phyloP scores from a whole-genome alignment of 1,284 basidiomycete species.

The Acaromyces ingoldii region DNA sequence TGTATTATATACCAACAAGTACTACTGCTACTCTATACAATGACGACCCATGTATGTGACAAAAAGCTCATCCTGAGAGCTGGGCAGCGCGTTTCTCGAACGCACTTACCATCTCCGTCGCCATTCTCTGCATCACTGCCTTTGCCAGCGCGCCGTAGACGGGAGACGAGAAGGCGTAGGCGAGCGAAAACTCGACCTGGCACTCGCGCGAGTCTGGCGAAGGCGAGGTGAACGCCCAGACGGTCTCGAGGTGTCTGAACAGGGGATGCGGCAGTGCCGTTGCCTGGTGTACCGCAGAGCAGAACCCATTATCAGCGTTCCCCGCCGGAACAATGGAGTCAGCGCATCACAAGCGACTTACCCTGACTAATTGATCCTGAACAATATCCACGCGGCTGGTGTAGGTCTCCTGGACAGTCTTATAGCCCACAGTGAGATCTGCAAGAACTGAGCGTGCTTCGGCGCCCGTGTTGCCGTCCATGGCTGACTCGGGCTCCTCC shows the following conservation, averaged over 20 bases:
- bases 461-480: background rate
- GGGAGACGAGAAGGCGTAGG: constrained; percentile 1
- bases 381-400: constrained; percentile 1
- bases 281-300: too few species aligned
- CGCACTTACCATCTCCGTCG: background rate
- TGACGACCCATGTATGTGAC: too few species aligned
- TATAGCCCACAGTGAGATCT: constrained; percentile 1
- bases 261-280: constrained; percentile 1
- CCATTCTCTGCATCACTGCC: constrained; percentile 2
- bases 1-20: too few species aligned
- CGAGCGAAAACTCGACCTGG: constrained; percentile 1
- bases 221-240: background rate
- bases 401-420: background rate
- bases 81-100: background rate
- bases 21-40: too few species aligned
- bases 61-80: too few species aligned
- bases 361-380: background rate
- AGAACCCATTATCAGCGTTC: too few species aligned
- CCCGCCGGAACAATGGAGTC: too few species aligned
- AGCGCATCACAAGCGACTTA: background rate
- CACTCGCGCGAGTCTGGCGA: background rate
- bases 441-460: background rate
- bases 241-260: background rate
- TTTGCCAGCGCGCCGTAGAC: constrained; percentile 4
- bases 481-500: background rate